Evolutionary conservation across 257 asterid species (phyloP), one percentile per base, ranked within the genome.

Genomic region (Paulownia fortunei): DNA sequence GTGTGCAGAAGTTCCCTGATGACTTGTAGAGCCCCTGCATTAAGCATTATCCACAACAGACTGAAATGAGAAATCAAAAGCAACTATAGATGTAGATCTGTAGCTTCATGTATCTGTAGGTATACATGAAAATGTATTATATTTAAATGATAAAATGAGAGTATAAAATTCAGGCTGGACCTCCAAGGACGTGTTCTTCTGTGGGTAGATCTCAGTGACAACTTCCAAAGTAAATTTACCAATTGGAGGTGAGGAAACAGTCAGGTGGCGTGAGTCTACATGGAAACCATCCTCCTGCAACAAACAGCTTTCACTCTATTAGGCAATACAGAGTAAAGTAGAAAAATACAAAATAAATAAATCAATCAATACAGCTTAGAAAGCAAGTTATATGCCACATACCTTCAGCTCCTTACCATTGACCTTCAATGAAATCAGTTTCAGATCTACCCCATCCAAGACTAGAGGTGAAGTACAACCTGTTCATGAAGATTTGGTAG

Each of bases 1-100:
- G 97, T 30, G 99, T 96, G 86, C 98, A 96, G 85, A 93, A 96
- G 84, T 96, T 96, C 69, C 93, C 91, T 11, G 99, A 89, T 73
- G 99, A 81, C 89, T 88, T 92, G 84, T 92, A 96, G 74, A 96
- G 98, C 72, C 99, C 99, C 99, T 94, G 86, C 59, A 82, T 78
- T 66, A 77, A 58, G 75, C 60, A 82, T 73, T 39, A 61, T 63
- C 34, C 73, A 82, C 41, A 66, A 65, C 49, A 75, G 70, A 65
- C 34, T 42, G 59, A 60, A 62, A 49, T 62, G 46, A 64, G 52
- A 80, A 51, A 56, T 58, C 44, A 49, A 64, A 56, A 56, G 24
- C 56, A 71, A 62, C 4, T 13, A 73, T 52, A 41, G 15, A n/a
- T 73, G 74, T 30, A 37, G 0, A 34, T 19, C 3, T 19, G 16